Conservation (phyloP, 2,329 filamentous ascomycete species). For the Fusarium proliferatum region DNA sequence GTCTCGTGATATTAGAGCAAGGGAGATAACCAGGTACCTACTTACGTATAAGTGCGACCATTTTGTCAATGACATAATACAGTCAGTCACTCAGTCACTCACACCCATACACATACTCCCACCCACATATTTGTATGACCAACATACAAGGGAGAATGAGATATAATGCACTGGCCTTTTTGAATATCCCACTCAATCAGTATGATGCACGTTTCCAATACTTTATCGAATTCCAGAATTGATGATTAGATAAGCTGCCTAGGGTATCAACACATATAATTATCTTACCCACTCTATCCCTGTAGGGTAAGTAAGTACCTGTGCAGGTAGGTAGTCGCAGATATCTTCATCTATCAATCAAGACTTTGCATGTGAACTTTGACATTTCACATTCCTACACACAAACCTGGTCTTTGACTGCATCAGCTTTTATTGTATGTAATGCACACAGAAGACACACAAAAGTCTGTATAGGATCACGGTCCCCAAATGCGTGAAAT, state of each 20-base stretch:
- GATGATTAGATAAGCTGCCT: slow-evolving; percentile 35
- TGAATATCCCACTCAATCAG: not conserved
- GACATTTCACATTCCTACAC: not conserved
- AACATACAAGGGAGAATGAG: not conserved
- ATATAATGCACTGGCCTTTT: not conserved
- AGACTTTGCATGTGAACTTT: not conserved
- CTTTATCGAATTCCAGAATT: not conserved
- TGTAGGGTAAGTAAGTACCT: slow-evolving; percentile 24
- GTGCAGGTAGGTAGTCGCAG: not conserved
- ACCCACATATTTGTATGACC: not conserved
- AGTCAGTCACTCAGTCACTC: not conserved
- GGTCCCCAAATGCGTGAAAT: slow-evolving; percentile 83
- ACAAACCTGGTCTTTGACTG: not conserved
- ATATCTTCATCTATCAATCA: not conserved
- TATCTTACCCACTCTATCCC: not conserved
- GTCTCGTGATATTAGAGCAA: slow-evolving; percentile 23
- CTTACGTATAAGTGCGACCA: slow-evolving; percentile 11
- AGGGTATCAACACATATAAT: not conserved
- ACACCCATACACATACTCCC: not conserved
- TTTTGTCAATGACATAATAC: slow-evolving; percentile 35
- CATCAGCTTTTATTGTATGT: not conserved
- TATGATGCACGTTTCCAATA: not conserved
- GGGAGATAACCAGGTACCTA: not conserved
- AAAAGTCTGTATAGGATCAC: not conserved
- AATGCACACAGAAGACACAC: not conserved